These are phyloP conservation scores for Geotrichum bryndzae DNA, from an alignment of 1,139 yeast species.

Conservation along the genomic window DNA sequence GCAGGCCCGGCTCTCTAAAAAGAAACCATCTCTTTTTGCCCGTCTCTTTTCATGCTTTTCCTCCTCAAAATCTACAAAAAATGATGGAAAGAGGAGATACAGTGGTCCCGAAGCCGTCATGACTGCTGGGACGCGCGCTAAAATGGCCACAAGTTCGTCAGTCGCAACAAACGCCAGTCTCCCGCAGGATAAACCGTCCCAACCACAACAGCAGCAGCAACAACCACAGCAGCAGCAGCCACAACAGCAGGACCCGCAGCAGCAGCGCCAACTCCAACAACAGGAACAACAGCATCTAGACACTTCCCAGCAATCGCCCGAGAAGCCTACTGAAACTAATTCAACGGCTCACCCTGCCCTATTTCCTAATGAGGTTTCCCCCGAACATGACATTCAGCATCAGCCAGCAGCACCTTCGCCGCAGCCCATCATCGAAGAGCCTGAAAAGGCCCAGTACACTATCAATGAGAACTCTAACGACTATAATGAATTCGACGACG, in stretches of 20 bases:
- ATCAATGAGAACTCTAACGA: conserved; percentile 2
- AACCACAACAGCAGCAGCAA: neutral
- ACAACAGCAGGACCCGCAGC: neutral
- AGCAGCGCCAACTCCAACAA: neutral
- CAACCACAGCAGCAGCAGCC: neutral
- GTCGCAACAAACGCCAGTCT: neutral
- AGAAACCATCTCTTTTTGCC: neutral
- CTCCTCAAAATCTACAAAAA: neutral
- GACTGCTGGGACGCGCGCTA: neutral
- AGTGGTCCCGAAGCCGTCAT: neutral
- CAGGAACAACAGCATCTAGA: neutral
- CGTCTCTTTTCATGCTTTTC: neutral
- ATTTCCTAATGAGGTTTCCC: neutral
- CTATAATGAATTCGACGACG: conserved; percentile 7
- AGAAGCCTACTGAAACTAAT: neutral
- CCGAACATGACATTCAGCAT: neutral
- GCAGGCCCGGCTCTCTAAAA: neutral
- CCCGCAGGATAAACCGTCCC: neutral
- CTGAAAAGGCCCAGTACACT: neutral
- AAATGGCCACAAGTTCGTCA: neutral
- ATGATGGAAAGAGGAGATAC: neutral
- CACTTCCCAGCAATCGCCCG: neutral
- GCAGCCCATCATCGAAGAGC: neutral
- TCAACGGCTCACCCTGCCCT: neutral
- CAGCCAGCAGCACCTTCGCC: neutral